Evolutionary conservation across 2,329 filamentous ascomycete genomes (phyloP).

Genomic region (Colletotrichum simmondsii): DNA sequence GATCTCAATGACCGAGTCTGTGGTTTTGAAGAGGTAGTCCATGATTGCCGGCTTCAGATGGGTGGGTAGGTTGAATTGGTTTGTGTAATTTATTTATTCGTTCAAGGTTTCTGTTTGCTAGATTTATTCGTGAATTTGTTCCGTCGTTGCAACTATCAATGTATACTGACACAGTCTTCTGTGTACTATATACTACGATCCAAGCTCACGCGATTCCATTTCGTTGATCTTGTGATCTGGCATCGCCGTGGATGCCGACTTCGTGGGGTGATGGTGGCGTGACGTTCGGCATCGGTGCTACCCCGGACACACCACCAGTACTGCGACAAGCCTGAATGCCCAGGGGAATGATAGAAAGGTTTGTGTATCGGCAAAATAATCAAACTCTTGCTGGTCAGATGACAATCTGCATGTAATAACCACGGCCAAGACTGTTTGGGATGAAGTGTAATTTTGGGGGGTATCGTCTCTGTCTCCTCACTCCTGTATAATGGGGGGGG

Average conservation of each 20-base stretch:
- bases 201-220: constrained; percentile 10
- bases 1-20: constrained; percentile 47
- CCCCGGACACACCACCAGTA: not conserved
- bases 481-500: constrained; percentile 25
- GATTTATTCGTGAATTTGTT: not conserved
- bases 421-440: not conserved
- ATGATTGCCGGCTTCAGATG: constrained; percentile 1
- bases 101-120: not conserved
- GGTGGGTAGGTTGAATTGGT: not conserved
- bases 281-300: constrained; percentile 1
- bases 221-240: constrained; percentile 1
- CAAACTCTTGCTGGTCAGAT: not conserved
- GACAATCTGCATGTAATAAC: not conserved
- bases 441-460: constrained; percentile 35
- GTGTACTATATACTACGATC: constrained; percentile 4
- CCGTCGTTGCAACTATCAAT: too few relatives aligned
- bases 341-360: not conserved
- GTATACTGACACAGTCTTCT: not conserved
- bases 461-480: constrained; percentile 35
- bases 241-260: not conserved
- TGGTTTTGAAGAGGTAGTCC: constrained; percentile 42
- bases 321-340: not conserved
- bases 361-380: too few relatives aligned
- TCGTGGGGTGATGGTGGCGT: constrained; percentile 28
- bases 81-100: not conserved